Evolutionary conservation across 805 yeast genomes (phyloP), one percentile per base, ranked within the genome.

Genomic region (Candida hungchunana): DNA sequence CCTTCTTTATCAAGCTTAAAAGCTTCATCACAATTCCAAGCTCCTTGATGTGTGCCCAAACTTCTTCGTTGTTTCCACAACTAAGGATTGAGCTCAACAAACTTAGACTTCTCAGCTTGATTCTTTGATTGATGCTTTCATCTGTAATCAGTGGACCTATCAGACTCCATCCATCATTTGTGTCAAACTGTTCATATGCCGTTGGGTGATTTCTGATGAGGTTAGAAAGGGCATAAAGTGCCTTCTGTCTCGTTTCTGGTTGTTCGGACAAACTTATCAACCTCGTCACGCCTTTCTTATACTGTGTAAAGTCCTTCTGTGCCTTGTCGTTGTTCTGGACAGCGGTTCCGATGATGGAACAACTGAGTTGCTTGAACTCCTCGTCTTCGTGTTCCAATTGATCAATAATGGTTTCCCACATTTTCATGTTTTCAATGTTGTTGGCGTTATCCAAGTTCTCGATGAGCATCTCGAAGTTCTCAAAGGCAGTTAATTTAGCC

Each of bases 371-470:
- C 39, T 78, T 67, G 21, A 90, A 58, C 13, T 65, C 67, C 4
- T 63, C 64, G 11, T 43, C 43, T 3, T 64, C 63, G 6, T 64
- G 61, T 20, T 64, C 62, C 32, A 88, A 63, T 34, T 73, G 71
- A 1, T 59, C 56, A n/a, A 87, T 64, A 28, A 89, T 57, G 3
- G 79, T 66, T 16, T 71, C 76, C 98, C 97, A 93, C 44, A 88
- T 69, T 46, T 77, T 75, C 67, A 89, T 56, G 50, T 82, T 83
- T 46, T 84, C 90, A 47, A 90, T 79, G 52, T 87, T 87, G 61
- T 90, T 89, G 17, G 97, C 97, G 58, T 93, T 93, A 59, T 93
- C 97, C 42, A 90, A 61, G 52, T 88, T 88, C 56, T 90, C 97
- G 32, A 93, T 81, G 34, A 90, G 66, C 90, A 89, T 87, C 58